Evolutionary conservation across 768 basidiomycete genomes (phyloP), one percentile per base, ranked within the genome.

Genomic region (Amylocystis lapponica): DNA sequence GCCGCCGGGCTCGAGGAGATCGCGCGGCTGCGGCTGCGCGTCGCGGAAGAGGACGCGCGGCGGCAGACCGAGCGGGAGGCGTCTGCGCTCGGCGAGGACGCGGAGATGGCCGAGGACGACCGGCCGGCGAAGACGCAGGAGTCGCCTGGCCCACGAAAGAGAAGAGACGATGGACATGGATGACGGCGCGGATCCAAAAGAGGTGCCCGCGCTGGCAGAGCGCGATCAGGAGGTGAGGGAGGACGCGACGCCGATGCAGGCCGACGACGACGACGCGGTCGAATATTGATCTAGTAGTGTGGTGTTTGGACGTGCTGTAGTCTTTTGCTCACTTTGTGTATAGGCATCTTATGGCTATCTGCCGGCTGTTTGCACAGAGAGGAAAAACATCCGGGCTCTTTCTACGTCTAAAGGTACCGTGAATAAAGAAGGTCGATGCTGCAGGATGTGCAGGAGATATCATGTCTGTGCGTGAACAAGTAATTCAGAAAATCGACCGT

Each of bases 201-300:
- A 53, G 20, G 49, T 49, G 39, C 25, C 23, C 6, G 30, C 26
- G 5, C 25, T 36, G 36, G 36, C 40, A 36, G 27, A 22, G 25
- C 10, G 3, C 26, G 27, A 22, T 17, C 6, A 13, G 43, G 25
- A 6, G n/a, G 31, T 10, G 17, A 20, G 20, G 22, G 19, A 39
- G 38, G 8, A 12, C 19, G 12, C 9, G 34, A 35, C 9, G 17
- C 59, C 71, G 7, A 72, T 76, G 65, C 78, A 74, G 50, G 80
- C 77, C 37, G 83, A 86, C 45, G 86, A 84, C 50, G 86, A 87
- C 49, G 86, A 87, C 57, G 86, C 83, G 10, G 83, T 88, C 34
- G 86, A 88, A 66, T 88, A 87, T 66, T n/a, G n/a, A n/a, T n/a
- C n/a, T n/a, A n/a, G n/a, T 86, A 54, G 33, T n/a, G 14, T 37